Conservation (phyloP, 2,329 filamentous ascomycete genomes). For the Aspergillus sp. region DNA sequence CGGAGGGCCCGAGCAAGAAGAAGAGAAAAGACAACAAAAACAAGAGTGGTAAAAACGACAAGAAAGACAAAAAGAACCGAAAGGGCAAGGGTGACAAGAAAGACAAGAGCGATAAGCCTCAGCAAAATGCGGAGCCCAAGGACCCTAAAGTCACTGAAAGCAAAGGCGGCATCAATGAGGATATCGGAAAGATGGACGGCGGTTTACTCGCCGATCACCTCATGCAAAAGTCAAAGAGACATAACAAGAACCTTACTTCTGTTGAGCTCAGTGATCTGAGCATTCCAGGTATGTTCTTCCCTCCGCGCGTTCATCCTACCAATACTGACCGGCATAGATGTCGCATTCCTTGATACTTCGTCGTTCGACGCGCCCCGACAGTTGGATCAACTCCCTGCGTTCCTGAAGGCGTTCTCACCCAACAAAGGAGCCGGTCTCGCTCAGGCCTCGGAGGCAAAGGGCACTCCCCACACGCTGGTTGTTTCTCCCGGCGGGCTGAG, state of each 20-base stretch:
- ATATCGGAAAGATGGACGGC: conserved; percentile 79
- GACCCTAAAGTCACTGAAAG: conserved; percentile 49
- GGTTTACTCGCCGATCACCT: conserved; percentile 82
- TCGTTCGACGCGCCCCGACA: conserved; percentile 66
- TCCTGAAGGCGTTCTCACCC: conserved; percentile 63
- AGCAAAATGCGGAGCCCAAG: conserved; percentile 23
- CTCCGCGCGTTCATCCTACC: background rate
- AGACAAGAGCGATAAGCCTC: conserved; percentile 19
- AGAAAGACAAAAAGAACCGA: conserved; percentile 16
- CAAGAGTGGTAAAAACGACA: conserved; percentile 55
- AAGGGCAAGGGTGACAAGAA: conserved; percentile 25
- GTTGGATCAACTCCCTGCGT: conserved; percentile 72
- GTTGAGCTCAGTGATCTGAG: conserved; percentile 83
- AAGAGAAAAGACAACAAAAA: conserved; percentile 24
- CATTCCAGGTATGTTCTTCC: conserved; percentile 63
- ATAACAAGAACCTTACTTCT: conserved; percentile 75
- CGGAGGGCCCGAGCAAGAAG: conserved; percentile 33
- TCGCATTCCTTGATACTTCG: conserved; percentile 75
- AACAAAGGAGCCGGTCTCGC: conserved; percentile 60
- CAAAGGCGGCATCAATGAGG: conserved; percentile 73
- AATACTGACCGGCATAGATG: conserved; percentile 51
- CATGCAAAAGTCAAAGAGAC: conserved; percentile 73
- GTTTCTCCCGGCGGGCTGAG: conserved; percentile 81
- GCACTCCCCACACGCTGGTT: conserved; percentile 80
- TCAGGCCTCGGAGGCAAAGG: conserved; percentile 65